Conservation (phyloP, 2,329 filamentous ascomycete species). For the Botryotinia narcissicola region DNA sequence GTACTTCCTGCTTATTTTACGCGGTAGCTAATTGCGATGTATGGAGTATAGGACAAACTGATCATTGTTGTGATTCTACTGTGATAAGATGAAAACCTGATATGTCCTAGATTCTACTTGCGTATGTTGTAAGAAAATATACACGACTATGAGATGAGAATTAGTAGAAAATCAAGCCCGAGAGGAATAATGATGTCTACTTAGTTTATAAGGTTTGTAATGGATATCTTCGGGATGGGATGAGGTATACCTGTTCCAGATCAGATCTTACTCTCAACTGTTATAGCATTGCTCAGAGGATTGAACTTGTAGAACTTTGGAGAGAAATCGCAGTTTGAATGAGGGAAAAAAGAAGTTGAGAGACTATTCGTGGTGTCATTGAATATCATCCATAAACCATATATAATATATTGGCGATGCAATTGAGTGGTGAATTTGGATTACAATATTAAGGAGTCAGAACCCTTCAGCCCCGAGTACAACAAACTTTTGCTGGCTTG, state of each 20-base stretch:
- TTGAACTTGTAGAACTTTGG: background rate
- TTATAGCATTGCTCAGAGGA: background rate
- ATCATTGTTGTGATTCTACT: background rate
- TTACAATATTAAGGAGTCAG: background rate
- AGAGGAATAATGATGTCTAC: background rate
- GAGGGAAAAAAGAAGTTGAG: background rate
- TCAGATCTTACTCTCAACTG: background rate
- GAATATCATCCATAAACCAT: background rate
- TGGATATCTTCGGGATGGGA: background rate
- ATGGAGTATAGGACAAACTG: too few relatives aligned
- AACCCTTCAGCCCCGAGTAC: background rate
- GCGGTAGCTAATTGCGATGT: too few relatives aligned
- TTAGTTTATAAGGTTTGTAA: background rate
- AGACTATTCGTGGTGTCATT: too few relatives aligned
- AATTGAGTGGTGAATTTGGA: background rate
- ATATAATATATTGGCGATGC: background rate
- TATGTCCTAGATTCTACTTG: background rate
- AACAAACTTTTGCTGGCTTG: background rate
- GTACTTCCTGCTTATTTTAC: background rate
- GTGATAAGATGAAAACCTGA: background rate
- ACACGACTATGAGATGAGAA: background rate
- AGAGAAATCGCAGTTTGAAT: background rate
- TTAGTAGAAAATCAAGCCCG: accelerated
- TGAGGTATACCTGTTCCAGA: background rate
- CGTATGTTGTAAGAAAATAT: background rate